Base-by-base conservation (phyloP, 352 stramenopile genomes). In the Discostella stelligera region DNA sequence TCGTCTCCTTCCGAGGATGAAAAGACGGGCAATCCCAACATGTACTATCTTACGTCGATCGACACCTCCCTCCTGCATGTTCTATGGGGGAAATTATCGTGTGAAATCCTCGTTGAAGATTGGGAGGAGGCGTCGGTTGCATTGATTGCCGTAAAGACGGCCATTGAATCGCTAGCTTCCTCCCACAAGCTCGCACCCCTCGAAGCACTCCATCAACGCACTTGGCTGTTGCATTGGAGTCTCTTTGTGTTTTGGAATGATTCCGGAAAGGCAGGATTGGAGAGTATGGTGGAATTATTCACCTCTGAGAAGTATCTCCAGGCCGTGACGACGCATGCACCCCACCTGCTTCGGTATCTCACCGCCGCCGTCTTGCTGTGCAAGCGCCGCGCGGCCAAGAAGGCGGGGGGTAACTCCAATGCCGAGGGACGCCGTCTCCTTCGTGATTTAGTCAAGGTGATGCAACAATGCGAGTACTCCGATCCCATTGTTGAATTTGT, bases 301-400 rank as follows among this genome's bases (percentile, higher is more conserved):
- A 91, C 98, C 46, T 94, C 95, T 68, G 88, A 94, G 63, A 86
- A 91, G 66, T 94, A 95, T 87, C 94, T 98, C 48, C 96, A 99
- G 80, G 97, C 97, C 49, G 98, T 99, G 82, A 97, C 98, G 80
- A 99, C 95, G 80, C 98, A 99, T 86, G 97, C 95, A 65, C 97
- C 97, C 23, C 98, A 98, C 91, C 89, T 99, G 30, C 89, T 99
- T 71, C 80, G 93, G 62, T 99, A 99, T 89, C 90, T 99, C 77
- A 98, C 96, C 11, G 96, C 96, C 0, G 96, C 96, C 53, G 96
- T 99, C 37, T 96, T 99, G 79, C 86, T 99, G 58, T 97, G 98
- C 91, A 98, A 98, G 86, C 94, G 95, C 67, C 94, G 95, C 30
- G 79, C 88, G 9, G 83, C 81, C 21, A 94, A 91, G 71, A 87